Base-by-base conservation (phyloP, 2,329 filamentous ascomycete species). In the Torrubiellomyces zombiae region DNA sequence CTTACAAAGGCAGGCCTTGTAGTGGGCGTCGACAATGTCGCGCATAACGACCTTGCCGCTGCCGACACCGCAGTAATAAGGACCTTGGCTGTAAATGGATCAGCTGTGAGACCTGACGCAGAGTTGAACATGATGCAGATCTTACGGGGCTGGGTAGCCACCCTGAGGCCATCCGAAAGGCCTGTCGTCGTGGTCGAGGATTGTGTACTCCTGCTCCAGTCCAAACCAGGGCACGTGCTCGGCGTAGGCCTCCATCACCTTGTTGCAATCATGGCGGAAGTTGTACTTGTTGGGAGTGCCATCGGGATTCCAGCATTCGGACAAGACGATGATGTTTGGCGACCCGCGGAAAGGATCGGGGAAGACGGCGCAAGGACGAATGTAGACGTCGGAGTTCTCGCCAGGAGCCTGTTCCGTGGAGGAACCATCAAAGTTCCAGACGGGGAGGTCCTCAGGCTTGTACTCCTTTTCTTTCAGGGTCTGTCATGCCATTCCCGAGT, bases 251-350 rank as follows among this genome's bases (percentile, higher is more conserved):
- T 89, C 73, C 81, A 95, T 92, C 44, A 94, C 65, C 55, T 89
- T 77, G 48, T 71, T 71, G 46, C 75, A 78, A 47, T 95, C 86
- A 53, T 94, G 78, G 41, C 89, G 81, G 75, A 76, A 80, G 77
- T 98, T 98, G 77, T 71, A 95, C 58, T 92, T 85, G 75, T 95
- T 98, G 56, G 89, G 89, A 35, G 74, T 82, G 49, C 83, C 85
- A 56, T 94, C 85, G 38, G 79, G 64, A 51, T 86, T 83, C 78
- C 82, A 94, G 57, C 81, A 92, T 65, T 94, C 86, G 50, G 75
- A 71, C 46, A 95, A 77, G 44, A 95, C 86, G 42, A 94, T 72
- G 54, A 94, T 77, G 67, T 94, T 94, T 58, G 83, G 79, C 32
- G 72, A 72, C 33, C 73, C 69, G 40, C 85, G 79, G 75, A 94